These are phyloP conservation scores for Persicaria maculosa DNA, from an alignment of 148 eudicot species.

Conservation along the genomic window DNA sequence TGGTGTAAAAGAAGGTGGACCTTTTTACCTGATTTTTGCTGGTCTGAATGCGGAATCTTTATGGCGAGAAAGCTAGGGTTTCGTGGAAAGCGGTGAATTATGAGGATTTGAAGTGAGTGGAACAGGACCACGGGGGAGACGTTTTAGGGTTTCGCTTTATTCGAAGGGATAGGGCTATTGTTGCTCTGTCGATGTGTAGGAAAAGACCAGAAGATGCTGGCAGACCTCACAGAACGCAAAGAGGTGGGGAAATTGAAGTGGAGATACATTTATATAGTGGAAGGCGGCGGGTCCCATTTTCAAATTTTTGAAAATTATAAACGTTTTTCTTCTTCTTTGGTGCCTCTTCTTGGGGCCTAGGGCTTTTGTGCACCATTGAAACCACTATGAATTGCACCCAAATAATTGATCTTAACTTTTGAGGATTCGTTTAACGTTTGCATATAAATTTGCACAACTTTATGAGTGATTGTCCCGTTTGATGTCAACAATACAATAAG, in stretches of 20 bases:
- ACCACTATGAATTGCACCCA: too few species aligned
- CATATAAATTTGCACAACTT: too few species aligned
- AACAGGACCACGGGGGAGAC: not conserved
- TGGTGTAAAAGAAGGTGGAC: not conserved
- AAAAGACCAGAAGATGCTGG: not conserved
- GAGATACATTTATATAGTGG: not conserved
- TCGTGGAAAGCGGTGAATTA: not conserved
- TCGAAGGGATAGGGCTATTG: not conserved
- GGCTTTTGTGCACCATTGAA: too few species aligned
- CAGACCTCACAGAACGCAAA: not conserved
- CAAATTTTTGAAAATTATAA: not conserved
- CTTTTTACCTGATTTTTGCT: not conserved
- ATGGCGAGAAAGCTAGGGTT: not conserved
- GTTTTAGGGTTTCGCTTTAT: constrained; percentile 4
- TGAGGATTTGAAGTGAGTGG: not conserved
- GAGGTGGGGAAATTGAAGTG: constrained; percentile 10
- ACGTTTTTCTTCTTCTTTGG: not conserved
- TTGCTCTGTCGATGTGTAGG: not conserved
- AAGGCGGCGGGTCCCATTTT: constrained; percentile 10
- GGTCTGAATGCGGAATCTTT: not conserved
- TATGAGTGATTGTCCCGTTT: too few species aligned
- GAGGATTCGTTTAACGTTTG: too few species aligned
- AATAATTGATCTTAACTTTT: too few species aligned
- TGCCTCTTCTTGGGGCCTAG: not conserved
- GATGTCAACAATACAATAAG: too few species aligned